phyloP scores from a whole-genome alignment of 2,329 filamentous ascomycete species.

The Fusarium sp. region DNA sequence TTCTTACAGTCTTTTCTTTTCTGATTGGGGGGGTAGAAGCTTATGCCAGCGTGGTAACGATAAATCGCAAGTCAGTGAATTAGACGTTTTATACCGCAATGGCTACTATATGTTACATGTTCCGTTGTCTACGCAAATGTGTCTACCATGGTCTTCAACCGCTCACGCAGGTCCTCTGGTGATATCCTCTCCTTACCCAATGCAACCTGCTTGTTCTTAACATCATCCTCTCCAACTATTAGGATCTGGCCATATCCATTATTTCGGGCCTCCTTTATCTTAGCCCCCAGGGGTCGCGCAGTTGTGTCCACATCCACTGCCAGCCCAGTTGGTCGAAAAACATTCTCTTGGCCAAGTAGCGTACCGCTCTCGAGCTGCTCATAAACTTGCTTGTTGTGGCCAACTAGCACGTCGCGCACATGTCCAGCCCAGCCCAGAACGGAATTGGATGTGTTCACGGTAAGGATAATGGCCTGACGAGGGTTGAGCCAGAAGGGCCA shows the following conservation, averaged over 20 bases:
- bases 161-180: constrained; percentile 55
- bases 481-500: constrained; percentile 94
- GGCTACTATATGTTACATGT: constrained; percentile 7
- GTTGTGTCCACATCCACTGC: constrained; percentile 76
- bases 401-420: constrained; percentile 60
- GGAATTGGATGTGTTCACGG: constrained; percentile 69
- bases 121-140: constrained; percentile 55
- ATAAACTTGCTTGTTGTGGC: constrained; percentile 50
- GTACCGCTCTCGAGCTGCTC: constrained; percentile 47
- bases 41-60: no score
- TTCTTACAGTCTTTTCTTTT: not conserved
- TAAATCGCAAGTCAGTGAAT: no score
- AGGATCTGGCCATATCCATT: constrained; percentile 79
- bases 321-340: constrained; percentile 67
- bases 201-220: constrained; percentile 65
- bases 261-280: constrained; percentile 74
- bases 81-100: constrained; percentile 10
- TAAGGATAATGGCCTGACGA: constrained; percentile 77
- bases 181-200: constrained; percentile 53
- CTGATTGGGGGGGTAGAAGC: no score
- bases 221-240: constrained; percentile 73
- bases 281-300: constrained; percentile 69
- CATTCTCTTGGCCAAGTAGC: constrained; percentile 50
- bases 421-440: constrained; percentile 61
- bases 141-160: constrained; percentile 57